Percentiles rank a stretch among this genome's conserved stretches.
Evolutionary conservation across 768 basidiomycete genomes (phyloP).

Genomic region (Termitomyces sp.): DNA sequence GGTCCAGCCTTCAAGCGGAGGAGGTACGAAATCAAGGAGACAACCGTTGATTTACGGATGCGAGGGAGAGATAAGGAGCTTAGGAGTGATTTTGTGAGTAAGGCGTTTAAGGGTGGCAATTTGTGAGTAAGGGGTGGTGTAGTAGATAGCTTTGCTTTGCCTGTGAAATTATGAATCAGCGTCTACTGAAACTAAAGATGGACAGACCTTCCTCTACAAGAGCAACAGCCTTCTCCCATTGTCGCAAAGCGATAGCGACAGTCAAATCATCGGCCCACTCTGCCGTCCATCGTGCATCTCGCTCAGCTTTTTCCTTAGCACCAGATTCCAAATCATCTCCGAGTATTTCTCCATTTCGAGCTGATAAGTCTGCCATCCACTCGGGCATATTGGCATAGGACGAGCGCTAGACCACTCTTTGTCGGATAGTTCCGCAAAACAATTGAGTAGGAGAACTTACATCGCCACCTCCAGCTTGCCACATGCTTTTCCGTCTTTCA

Average conservation of each 20-base stretch:
- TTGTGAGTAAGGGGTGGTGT: conserved; percentile 55
- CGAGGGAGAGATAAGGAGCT: conserved; percentile 70
- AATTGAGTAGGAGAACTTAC: conserved; percentile 16
- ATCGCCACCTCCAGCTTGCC: conserved; percentile 47
- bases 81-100: conserved; percentile 68
- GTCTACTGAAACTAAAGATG: neutral
- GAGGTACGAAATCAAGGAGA: conserved; percentile 69
- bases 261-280: conserved; percentile 92
- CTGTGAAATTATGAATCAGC: conserved; percentile 26
- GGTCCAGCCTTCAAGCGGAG: conserved; percentile 72
- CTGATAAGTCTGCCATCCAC: conserved; percentile 71
- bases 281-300: conserved; percentile 81
- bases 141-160: conserved; percentile 56
- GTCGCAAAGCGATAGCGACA: conserved; percentile 83
- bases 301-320: conserved; percentile 73
- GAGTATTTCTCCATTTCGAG: conserved; percentile 47
- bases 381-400: conserved; percentile 62
- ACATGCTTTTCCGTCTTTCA: conserved; percentile 79
- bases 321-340: conserved; percentile 34
- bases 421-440: neutral
- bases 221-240: conserved; percentile 85
- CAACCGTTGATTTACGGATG: conserved; percentile 73
- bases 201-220: conserved; percentile 79
- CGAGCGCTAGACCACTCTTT: conserved; percentile 10
- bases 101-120: conserved; percentile 61